Percentiles rank a stretch among this genome's conserved stretches.
Evolutionary conservation across 306 rosid genomes (phyloP).

Genomic region (Cyclanthera cordifolia): DNA sequence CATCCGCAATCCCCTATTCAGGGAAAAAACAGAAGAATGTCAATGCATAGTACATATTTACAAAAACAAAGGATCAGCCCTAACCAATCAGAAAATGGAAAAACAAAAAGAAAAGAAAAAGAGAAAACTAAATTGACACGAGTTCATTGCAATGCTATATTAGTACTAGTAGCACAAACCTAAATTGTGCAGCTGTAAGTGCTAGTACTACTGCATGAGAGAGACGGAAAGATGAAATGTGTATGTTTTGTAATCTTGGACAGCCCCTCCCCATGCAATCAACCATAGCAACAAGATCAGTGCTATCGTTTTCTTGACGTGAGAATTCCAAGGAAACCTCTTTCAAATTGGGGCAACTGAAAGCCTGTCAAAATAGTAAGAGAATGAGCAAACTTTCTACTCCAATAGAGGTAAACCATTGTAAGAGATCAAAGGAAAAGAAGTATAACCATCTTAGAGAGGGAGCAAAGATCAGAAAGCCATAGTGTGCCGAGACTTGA

Average conservation of each 20-base stretch:
- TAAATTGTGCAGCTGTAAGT: slow-evolving; percentile 70
- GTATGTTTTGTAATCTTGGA: slow-evolving; percentile 68
- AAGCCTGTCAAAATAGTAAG: slow-evolving; percentile 30
- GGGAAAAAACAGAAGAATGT: not conserved
- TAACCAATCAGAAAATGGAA: not conserved
- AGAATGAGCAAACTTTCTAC: slow-evolving; percentile 11
- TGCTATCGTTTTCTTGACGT: slow-evolving; percentile 48
- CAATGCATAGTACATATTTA: not conserved
- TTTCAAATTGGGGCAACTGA: slow-evolving; percentile 74
- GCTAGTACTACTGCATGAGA: slow-evolving; percentile 85
- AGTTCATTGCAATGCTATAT: slow-evolving; percentile 5
- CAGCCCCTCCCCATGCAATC: slow-evolving; percentile 69
- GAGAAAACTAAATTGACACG: not conserved
- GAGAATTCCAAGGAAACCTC: slow-evolving; percentile 86
- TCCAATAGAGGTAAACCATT: not conserved
- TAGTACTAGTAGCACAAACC: slow-evolving; percentile 36
- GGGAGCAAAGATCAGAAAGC: slow-evolving; percentile 73
- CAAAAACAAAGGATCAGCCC: not conserved
- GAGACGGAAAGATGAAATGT: slow-evolving; percentile 71
- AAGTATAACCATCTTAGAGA: slow-evolving; percentile 69
- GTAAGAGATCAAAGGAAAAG: not conserved
- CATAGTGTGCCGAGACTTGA: slow-evolving; percentile 75
- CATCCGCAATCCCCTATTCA: slow-evolving; percentile 62
- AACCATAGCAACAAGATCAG: slow-evolving; percentile 56
- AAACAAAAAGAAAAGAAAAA: no score